Evolutionary conservation across 176 grass and related monocot species (phyloP).

Genomic region (Dendrocalamus sinicus): DNA sequence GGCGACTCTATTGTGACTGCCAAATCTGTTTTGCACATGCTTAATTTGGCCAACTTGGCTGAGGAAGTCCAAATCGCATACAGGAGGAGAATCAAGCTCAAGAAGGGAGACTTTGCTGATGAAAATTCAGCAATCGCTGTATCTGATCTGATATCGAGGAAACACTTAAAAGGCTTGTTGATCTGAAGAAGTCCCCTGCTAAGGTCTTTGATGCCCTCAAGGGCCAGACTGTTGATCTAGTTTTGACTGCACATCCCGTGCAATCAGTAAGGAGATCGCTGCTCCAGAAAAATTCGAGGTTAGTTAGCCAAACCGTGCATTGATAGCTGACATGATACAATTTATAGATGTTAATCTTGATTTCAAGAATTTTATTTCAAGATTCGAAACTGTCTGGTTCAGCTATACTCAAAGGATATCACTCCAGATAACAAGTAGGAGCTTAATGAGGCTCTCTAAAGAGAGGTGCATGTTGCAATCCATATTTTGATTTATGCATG

Average conservation of each 20-base stretch:
- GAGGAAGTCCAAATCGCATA: no score
- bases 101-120: conserved; percentile 71
- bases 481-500: no score
- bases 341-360: background rate
- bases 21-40: conserved; percentile 44
- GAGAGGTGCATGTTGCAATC: no score
- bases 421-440: no score
- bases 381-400: no score
- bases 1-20: conserved; percentile 70
- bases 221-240: conserved; percentile 68
- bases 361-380: no score
- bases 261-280: conserved; percentile 72
- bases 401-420: no score
- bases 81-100: conserved; percentile 48
- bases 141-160: conserved; percentile 67
- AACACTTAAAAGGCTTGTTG: conserved; percentile 51
- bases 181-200: conserved; percentile 61
- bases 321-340: background rate
- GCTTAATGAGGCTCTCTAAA: no score
- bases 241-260: conserved; percentile 73
- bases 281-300: conserved; percentile 76
- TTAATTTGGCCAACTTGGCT: no score
- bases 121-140: conserved; percentile 68
- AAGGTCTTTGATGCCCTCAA: conserved; percentile 80
- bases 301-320: background rate